Base-by-base conservation (phyloP, 768 basidiomycete species). In the Tulasnella sp. region DNA sequence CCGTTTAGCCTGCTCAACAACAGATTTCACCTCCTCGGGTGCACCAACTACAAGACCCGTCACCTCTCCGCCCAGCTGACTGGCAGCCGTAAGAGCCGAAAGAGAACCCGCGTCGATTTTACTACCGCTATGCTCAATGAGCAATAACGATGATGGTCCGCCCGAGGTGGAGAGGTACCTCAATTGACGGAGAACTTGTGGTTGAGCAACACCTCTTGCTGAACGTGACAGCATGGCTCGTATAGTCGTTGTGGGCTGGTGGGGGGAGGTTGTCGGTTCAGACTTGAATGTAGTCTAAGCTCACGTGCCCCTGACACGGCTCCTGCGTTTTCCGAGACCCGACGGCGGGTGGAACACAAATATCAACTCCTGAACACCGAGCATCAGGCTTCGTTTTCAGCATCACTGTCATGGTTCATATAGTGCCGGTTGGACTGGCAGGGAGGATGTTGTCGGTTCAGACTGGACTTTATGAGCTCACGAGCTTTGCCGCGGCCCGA, bases 61-160 rank as follows among this genome's bases (percentile, higher is more conserved):
- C 35, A 97, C 84, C 65, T 86, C 74, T 2, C 91, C 91, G 42
- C 90, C 90, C 1, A 98, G 77, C 62, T 83, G 77, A 57, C 79
- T 73, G 1, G 93, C 96, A 40, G 96, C 96, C 1, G 92, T 89
- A 61, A 99, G 72, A 23, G 96, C 94, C 32, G 87, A 92, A 57
- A 97, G 75, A 12, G 87, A 87, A 12, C 81, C 83, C 1, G 90
- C 77, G 58, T 92, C 88, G 61, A 98, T 77, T 58, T 78, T 75
- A 35, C 90, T 90, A 48, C 79, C 74, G 43, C 80, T 78, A 66
- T 97, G 91, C 69, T 97, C 94, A 45, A 97, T 74, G 62, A 88
- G 57, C 36, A 68, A 64, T 48, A 67, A 63, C 51, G 58, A 59
- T 21, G 51, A 53, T 29, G 51, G 51, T 23, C 36, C 37, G 17